Conservation (phyloP, 108 stramenopile species). For the Nitzschia sp. region DNA sequence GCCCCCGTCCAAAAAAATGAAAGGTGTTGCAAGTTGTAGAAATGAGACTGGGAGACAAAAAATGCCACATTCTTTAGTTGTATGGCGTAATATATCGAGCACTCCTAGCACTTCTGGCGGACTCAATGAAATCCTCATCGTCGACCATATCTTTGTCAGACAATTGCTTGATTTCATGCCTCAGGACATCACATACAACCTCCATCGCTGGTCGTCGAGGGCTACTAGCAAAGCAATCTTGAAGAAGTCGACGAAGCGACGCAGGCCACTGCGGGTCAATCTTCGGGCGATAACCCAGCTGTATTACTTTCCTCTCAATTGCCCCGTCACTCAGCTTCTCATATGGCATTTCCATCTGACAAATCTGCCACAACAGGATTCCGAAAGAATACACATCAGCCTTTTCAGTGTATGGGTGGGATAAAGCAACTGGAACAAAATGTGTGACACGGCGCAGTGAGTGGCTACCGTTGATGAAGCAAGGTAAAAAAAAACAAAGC, state of each 20-base stretch:
- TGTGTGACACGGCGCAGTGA: no score
- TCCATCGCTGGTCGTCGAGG: conserved; percentile 46
- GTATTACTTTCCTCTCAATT: conserved; percentile 37
- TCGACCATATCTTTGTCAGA: conserved; percentile 36
- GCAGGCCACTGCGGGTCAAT: conserved; percentile 63
- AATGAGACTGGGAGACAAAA: not conserved
- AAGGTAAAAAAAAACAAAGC: conserved; percentile 25
- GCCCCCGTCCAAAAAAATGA: no score
- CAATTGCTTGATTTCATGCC: conserved; percentile 45
- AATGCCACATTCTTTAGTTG: no score
- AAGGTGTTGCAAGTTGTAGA: not conserved
- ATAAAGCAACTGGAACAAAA: conserved; percentile 62
- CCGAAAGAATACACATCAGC: conserved; percentile 85
- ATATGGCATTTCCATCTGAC: conserved; percentile 57
- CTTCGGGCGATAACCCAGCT: conserved; percentile 58
- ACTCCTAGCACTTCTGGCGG: conserved; percentile 26
- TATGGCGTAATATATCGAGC: conserved; percentile 16
- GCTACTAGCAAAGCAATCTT: conserved; percentile 47
- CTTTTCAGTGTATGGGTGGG: conserved; percentile 71
- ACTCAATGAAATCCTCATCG: conserved; percentile 20
- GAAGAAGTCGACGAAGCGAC: conserved; percentile 21
- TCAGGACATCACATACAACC: conserved; percentile 37
- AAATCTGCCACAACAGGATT: conserved; percentile 77
- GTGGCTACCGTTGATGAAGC: no score
- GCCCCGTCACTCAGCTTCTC: conserved; percentile 20